Evolutionary conservation across 2,329 filamentous ascomycete species (phyloP), one percentile per base, ranked within the genome.

Genomic region (Kalmusia sp.): DNA sequence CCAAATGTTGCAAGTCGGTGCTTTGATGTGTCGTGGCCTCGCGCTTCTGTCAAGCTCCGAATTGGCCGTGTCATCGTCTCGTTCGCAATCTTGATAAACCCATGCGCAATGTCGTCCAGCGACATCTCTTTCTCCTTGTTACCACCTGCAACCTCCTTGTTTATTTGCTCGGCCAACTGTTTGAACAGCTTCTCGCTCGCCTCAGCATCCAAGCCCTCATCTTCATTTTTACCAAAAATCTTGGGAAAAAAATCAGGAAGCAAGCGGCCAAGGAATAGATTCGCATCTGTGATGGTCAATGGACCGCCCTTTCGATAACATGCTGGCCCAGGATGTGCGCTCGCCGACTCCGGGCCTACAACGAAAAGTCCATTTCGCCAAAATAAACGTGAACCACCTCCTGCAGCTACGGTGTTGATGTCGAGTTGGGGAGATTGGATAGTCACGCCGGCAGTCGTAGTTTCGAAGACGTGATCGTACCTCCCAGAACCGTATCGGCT

Each of bases 381-480:
- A 75, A 96, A 95, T 3, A 97, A 80, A 25, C 88, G 82, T 0
- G 90, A 93, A 6, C 92, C 92, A 58, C 93, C 93, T 40, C 93
- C 93, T 2, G 93, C 93, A 5, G 93, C 93, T 1, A 97, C 93
- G 0, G 93, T 97, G 73, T 96, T 96, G 77, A 96, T 96, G 68
- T 96, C 92, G 0, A 96, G 82, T 67, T 96, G 92, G 0, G 93
- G 93, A 1, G 90, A 93, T 66, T 96, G 92, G 24, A 96, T 95
- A 0, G 92, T 93, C 1, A 96, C 91, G n/a, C 93, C 93, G 0
- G 93, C 93, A 1, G 92, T 96, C 0, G 91, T 96, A 0, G 92
- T 96, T 75, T 96, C 93, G 62, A 96, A 96, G 0, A 96, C 92
- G 66, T 97, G 93, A 65, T 96, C 93, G 65, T 96, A 93, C 49